Percentiles rank a stretch among this genome's conserved stretches.
These are phyloP conservation scores for Micractinium sp. DNA, from an alignment of 139 green algal species.

Conservation along the genomic window DNA sequence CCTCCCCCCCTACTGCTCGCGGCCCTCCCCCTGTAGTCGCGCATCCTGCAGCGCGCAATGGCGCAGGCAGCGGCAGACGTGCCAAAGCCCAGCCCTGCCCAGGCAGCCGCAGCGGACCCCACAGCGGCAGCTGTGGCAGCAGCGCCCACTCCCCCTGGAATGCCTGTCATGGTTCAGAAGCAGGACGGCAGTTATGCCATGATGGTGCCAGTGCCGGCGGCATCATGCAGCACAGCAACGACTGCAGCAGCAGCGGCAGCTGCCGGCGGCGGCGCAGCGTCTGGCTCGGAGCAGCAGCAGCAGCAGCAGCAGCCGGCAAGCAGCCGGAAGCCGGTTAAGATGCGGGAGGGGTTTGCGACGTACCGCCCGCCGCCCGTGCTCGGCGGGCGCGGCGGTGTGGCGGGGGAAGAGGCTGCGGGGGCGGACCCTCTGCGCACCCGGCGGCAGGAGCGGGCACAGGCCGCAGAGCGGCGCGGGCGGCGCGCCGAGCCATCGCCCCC, in stretches of 20 bases:
- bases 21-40: neutral
- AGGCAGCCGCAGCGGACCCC: neutral
- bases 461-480: no score
- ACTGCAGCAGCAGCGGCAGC: neutral
- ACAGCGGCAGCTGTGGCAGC: neutral
- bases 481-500: neutral
- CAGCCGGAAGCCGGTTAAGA: neutral
- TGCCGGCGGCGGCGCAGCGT: neutral
- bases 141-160: neutral
- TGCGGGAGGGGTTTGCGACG: slow-evolving; percentile 27
- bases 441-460: slow-evolving; percentile 6
- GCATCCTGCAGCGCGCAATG: slow-evolving; percentile 25
- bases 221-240: neutral
- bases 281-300: neutral
- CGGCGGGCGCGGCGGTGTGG: neutral
- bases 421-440: neutral
- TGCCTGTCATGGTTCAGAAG: slow-evolving; percentile 20
- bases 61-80: slow-evolving; percentile 26
- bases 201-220: slow-evolving; percentile 15
- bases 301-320: neutral
- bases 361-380: slow-evolving; percentile 34
- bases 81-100: neutral
- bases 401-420: neutral
- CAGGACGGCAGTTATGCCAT: slow-evolving; percentile 23
- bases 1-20: neutral